Conservation (phyloP, 2,329 filamentous ascomycete species). For the Neopestalotiopsis sp. region DNA sequence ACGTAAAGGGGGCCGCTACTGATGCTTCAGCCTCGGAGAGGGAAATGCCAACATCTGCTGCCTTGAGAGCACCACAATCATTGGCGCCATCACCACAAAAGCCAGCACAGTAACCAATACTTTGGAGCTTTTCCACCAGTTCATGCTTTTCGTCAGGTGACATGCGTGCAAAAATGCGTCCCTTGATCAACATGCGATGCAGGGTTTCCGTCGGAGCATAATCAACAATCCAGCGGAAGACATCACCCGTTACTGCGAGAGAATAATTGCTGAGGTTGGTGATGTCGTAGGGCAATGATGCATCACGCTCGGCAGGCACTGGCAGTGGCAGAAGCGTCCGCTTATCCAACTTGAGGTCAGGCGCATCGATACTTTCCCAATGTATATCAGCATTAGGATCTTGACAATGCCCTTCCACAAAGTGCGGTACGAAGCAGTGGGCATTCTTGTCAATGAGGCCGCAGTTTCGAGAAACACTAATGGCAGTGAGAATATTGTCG, state of each 20-base stretch:
- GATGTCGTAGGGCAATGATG: constrained; percentile 84
- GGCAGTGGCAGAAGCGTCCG: constrained; percentile 78
- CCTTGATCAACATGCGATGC: constrained; percentile 83
- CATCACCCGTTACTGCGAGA: constrained; percentile 87
- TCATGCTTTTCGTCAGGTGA: constrained; percentile 99
- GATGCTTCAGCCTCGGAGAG: constrained; percentile 97
- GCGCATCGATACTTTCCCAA: constrained; percentile 97
- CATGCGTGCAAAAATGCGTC: constrained; percentile 97
- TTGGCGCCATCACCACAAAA: constrained; percentile 99
- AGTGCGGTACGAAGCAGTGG: constrained; percentile 92
- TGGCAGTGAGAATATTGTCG: constrained; percentile 95
- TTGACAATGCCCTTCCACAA: constrained; percentile 75
- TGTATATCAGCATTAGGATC: constrained; percentile 75
- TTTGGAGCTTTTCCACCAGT: constrained; percentile 94
- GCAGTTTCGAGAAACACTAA: constrained; percentile 93
- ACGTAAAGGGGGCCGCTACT: constrained; percentile 97
- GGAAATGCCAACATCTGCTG: constrained; percentile 95
- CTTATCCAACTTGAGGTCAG: constrained; percentile 76
- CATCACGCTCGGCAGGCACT: constrained; percentile 72
- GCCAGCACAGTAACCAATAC: constrained; percentile 91
- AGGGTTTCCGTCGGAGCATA: constrained; percentile 83
- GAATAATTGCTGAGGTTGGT: constrained; percentile 84
- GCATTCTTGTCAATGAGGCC: constrained; percentile 78
- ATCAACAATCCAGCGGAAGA: constrained; percentile 96
- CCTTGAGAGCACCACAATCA: constrained; percentile 95